Base-by-base conservation (phyloP, 192 early-diverging fungal species). In the Rhizophlyctis rosea region DNA sequence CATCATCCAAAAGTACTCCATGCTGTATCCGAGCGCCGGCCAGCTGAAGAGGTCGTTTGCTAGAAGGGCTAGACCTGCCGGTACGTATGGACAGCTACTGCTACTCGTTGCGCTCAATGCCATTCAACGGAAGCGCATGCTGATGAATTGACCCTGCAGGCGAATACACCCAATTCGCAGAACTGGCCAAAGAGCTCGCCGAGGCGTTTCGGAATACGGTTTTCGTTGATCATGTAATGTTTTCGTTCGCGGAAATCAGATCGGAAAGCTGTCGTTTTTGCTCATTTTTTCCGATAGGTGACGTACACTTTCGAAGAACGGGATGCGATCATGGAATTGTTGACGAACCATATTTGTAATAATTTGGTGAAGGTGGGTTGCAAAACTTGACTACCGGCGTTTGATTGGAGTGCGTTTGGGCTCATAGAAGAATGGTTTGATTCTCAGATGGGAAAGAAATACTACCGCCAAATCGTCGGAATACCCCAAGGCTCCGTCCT, bases 401-500 rank as follows among this genome's bases (percentile, higher is more conserved):
- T 34, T 31, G 4, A 57, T 57, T 14, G 25, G 25, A 29, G 13
- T 4, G 4, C 13, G 28, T 5, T 21, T 51, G 4, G 21, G 11
- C 44, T 27, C 21, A 2, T 67, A 33, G n/a, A 14, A n/a, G 21
- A 13, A 23, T 35, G 3, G 39, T 47, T 29, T 49, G 31, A 39
- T 23, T 34, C 28, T 21, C 36, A 80, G 72, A 75, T 87, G 52
- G 82, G 82, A 1, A 71, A 71, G 24, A 54, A 74, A 33, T 79
- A 85, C 60, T 91, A 87, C 70, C 75, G 73, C 33, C 93, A 94
- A 63, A 66, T 73, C 0, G 67, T 76, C 1, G 95, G 95, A 3
- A 94, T 98, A 31, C 95, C 95, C 1, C 95, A 98, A 68, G 95
- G 95, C 0, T 95, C 93, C 2, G 72, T 87, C 24, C 66, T 98